Percentiles rank a stretch among this genome's conserved stretches.
Conservation (phyloP, 306 rosid genomes). For the Echinosophora koreensis region DNA sequence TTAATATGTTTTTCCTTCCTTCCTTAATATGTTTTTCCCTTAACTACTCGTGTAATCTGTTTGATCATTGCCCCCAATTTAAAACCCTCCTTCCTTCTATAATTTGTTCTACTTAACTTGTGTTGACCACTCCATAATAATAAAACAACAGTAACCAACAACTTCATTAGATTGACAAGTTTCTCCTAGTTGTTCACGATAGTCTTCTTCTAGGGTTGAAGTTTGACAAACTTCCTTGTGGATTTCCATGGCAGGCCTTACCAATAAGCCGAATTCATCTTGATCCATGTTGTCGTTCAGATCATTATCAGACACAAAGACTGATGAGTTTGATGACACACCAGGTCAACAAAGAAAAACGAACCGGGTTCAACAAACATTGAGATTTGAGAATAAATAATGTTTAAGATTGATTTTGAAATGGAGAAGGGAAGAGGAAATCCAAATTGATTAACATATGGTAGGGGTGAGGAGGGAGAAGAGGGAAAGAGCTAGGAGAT, state of each 20-base stretch:
- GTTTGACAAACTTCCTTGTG: slow-evolving; percentile 30
- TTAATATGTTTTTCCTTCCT: too few species aligned
- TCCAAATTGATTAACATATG: background rate
- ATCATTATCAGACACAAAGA: slow-evolving; percentile 59
- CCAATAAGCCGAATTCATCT: slow-evolving; percentile 43
- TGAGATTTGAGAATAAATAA: background rate
- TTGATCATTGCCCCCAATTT: too few species aligned
- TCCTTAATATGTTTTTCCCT: too few species aligned
- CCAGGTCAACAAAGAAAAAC: slow-evolving; percentile 48
- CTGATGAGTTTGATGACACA: slow-evolving; percentile 43
- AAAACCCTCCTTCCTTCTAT: too few species aligned
- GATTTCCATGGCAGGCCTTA: slow-evolving; percentile 29
- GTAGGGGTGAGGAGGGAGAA: too few species aligned
- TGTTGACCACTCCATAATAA: too few species aligned
- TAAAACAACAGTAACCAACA: too few species aligned
- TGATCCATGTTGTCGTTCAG: slow-evolving; percentile 36
- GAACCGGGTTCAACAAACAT: slow-evolving; percentile 21
- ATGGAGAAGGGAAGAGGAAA: background rate
- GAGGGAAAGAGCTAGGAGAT: too few species aligned
- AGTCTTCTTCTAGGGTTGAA: background rate
- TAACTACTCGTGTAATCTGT: too few species aligned
- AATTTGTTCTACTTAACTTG: too few species aligned
- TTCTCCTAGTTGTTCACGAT: too few species aligned
- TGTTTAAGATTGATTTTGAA: slow-evolving; percentile 9
- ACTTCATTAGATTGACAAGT: too few species aligned